These are phyloP conservation scores for Rhynchospora breviuscula DNA, from an alignment of 176 grass and related monocot genomes.

Conservation along the genomic window DNA sequence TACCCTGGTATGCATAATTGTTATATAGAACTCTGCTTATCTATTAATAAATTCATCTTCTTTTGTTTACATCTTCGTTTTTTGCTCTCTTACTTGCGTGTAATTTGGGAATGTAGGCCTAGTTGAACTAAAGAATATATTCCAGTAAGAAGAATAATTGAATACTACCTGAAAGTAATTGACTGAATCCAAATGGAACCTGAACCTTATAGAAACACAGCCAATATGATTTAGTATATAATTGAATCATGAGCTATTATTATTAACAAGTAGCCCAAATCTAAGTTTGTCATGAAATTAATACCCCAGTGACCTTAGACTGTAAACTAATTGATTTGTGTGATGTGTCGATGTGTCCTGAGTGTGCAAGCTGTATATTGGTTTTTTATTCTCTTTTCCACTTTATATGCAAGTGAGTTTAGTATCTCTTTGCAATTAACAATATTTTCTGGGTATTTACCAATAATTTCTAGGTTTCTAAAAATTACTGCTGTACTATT, in stretches of 20 bases:
- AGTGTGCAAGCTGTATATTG: not conserved
- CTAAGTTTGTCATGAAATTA: not conserved
- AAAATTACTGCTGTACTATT: not conserved
- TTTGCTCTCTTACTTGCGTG: not conserved
- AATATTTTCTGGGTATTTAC: not conserved
- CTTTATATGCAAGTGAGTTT: not conserved
- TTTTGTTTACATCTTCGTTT: not conserved
- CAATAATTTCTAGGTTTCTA: not conserved
- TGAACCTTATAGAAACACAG: not conserved
- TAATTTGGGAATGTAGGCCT: not conserved
- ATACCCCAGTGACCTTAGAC: not conserved
- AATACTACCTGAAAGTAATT: not conserved
- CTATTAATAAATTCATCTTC: not conserved
- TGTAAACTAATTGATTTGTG: not conserved
- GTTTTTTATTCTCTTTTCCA: not conserved
- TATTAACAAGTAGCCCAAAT: not conserved
- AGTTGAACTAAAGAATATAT: not conserved
- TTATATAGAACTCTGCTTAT: not conserved
- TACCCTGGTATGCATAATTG: constrained; percentile 64
- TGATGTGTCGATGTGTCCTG: not conserved
- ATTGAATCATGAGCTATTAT: not conserved
- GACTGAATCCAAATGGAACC: not conserved
- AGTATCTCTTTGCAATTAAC: not conserved
- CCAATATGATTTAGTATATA: not conserved
- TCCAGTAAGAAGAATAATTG: not conserved